Conservation (phyloP, 2,329 filamentous ascomycete genomes). For the Colletotrichum horii region DNA sequence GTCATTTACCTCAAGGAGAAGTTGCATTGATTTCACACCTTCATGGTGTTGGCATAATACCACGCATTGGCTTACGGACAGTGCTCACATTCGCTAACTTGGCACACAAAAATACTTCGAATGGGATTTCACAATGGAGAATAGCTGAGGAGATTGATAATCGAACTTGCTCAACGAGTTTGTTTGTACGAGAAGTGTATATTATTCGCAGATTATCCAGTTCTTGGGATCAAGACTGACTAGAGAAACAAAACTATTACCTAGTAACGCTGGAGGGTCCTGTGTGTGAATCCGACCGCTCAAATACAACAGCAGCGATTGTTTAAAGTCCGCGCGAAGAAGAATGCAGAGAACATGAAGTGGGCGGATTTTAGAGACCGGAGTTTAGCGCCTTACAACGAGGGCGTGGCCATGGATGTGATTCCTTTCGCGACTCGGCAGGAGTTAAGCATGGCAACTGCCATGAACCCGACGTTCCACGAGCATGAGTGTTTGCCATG, state of each 20-base stretch:
- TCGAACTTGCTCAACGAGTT: background rate
- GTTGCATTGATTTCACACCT: constrained; percentile 46
- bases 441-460: background rate
- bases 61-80: background rate
- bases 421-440: background rate
- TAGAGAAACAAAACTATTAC: background rate
- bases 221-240: background rate
- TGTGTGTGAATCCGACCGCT: background rate
- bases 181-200: background rate
- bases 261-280: background rate
- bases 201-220: background rate
- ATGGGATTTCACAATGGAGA: background rate
- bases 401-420: background rate
- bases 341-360: background rate
- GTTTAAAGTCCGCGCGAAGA: background rate
- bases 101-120: background rate
- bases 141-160: background rate
- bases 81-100: background rate
- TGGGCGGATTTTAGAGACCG: background rate
- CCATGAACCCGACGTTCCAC: background rate
- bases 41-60: background rate
- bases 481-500: background rate
- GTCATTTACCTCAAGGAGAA: constrained; percentile 71
- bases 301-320: too few species aligned
- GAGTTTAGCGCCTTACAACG: background rate